Percentiles rank a stretch among this genome's conserved stretches.
Conservation (phyloP, 805 yeast genomes). For the Zygotorulaspora florentina region DNA sequence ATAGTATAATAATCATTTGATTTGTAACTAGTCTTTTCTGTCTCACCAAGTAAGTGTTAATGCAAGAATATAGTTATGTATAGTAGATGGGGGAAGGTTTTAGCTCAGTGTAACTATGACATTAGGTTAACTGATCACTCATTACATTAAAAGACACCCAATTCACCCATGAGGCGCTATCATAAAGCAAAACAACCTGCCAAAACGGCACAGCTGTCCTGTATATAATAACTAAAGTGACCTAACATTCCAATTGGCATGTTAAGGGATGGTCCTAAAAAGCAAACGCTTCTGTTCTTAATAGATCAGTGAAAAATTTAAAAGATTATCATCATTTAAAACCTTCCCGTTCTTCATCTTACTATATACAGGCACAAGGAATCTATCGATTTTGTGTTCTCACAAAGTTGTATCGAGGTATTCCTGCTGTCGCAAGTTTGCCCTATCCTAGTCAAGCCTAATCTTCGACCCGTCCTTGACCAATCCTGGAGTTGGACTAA, state of each 20-base stretch:
- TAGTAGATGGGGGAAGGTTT: constrained; percentile 2
- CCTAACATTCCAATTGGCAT: not conserved
- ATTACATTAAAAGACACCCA: constrained; percentile 50
- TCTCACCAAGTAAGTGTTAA: not conserved
- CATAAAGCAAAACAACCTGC: constrained; percentile 7
- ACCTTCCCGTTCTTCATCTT: not conserved
- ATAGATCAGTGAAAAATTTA: constrained; percentile 23
- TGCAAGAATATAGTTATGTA: not conserved
- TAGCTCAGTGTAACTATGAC: constrained; percentile 86
- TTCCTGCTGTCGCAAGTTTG: too few relatives aligned
- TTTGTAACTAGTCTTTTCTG: constrained; percentile 3
- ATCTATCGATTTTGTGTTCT: not conserved
- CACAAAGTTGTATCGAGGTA: not conserved
- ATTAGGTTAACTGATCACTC: constrained; percentile 46
- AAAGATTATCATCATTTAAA: constrained; percentile 28
- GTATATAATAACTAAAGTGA: not conserved
- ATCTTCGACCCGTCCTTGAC: too few relatives aligned
- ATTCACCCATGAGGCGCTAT: constrained; percentile 8
- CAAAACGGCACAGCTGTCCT: constrained; percentile 19
- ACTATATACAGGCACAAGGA: not conserved
- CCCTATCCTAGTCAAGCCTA: too few relatives aligned
- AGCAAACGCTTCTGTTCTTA: constrained; percentile 21
- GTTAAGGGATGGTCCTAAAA: constrained; percentile 21
- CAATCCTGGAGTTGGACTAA: too few relatives aligned
- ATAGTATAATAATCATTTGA: constrained; percentile 11